phyloP scores from a whole-genome alignment of 23 red algal genomes.

The Gracilaria caudata region DNA sequence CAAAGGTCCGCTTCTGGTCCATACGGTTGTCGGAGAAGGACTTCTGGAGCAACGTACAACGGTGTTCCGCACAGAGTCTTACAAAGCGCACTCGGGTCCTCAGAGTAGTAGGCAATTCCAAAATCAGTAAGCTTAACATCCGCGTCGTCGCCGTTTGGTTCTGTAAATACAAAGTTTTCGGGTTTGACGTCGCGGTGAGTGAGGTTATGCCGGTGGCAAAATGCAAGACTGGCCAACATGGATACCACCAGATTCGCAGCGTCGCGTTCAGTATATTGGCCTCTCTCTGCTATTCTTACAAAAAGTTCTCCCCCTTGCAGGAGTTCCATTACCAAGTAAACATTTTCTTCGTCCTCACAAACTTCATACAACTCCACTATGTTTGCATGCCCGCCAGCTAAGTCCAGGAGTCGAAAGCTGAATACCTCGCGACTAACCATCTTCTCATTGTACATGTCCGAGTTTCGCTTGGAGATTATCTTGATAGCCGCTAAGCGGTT shows the following conservation, averaged over 20 bases:
- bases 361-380: conserved; percentile 87
- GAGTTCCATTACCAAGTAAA: conserved; percentile 93
- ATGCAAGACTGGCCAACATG: conserved; percentile 78
- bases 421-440: conserved; percentile 75
- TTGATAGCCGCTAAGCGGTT: conserved; percentile 61
- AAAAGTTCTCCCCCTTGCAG: conserved; percentile 84
- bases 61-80: conserved; percentile 87
- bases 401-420: conserved; percentile 67
- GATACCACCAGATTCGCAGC: conserved; percentile 66
- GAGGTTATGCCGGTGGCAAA: conserved; percentile 81
- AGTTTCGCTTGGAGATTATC: conserved; percentile 63
- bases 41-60: conserved; percentile 98
- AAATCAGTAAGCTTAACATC: conserved; percentile 94
- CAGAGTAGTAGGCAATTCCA: conserved; percentile 83
- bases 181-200: conserved; percentile 93
- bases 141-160: conserved; percentile 46
- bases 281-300: conserved; percentile 73
- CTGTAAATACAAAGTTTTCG: conserved; percentile 87
- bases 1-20: conserved; percentile 94
- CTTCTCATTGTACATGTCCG: conserved; percentile 64
- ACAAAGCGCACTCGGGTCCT: conserved; percentile 72
- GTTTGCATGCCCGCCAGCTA: conserved; percentile 77
- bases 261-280: conserved; percentile 86
- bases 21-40: conserved; percentile 89
- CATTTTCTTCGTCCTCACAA: conserved; percentile 77